Base-by-base conservation (phyloP, 2,329 filamentous ascomycete species). In the Fusarium dimerum region DNA sequence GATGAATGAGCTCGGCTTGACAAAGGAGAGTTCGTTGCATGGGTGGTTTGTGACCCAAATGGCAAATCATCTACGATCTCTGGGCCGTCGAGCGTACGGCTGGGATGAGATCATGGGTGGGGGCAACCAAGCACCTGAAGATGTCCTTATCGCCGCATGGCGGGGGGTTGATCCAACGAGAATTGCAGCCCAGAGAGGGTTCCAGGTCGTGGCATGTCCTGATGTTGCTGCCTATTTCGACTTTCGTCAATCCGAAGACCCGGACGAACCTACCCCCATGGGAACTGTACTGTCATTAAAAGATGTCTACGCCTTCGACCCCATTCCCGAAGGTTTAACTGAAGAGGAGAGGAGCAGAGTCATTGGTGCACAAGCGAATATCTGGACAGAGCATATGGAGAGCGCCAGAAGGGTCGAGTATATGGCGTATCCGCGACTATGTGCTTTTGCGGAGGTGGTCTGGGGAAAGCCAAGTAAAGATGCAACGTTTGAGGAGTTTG, bases 341-440 rank as follows among this genome's bases (percentile, higher is more conserved):
- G 40, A 51, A 11, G 50, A 48, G 5, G 55, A 52, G 36, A 39
- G n/a, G n/a, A 39, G 15, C 1, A 50, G 47, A n/a, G 32, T 59
- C 34, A 42, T 59, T 36, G 56, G 56, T 39, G 56, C 48, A 8
- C 56, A 59, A 48, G 54, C 55, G 9, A 59, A 59, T 36, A 40
- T 59, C 15, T 59, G 56, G 56, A 53, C 51, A n/a, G 56, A 59
- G 36, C 54, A 59, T 18, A 59, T 59, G 54, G 56, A 59, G 42
- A 59, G 36, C 39, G 54, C 54, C 2, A 50, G 54, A 10, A 40
- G 56, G 18, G 56, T 59, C 11, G 48, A 59, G 18, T 59, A 59
- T 39, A 59, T 59, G 54, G 46, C 45, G 20, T 29, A 43, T 16
- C 45, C 45, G 16, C 34, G 45, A 10, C 36, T 50, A 12, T 55